Conservation (phyloP, 768 basidiomycete species). For the Antrodiella citrinella region DNA sequence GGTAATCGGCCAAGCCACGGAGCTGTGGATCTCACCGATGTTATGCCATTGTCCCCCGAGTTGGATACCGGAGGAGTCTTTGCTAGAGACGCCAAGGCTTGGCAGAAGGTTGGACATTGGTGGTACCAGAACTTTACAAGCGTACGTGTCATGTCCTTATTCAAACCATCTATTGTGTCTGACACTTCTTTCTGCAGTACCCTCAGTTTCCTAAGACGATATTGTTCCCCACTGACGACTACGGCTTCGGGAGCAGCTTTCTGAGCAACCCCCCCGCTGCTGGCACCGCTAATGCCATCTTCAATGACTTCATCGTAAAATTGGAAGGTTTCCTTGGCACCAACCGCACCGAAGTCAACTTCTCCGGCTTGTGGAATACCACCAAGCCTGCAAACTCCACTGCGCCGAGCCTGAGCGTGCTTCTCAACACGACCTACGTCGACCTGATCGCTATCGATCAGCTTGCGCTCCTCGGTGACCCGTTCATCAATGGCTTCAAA, state of each 20-base stretch:
- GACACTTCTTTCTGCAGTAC: slow-evolving; percentile 11
- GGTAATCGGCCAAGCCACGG: slow-evolving; percentile 24
- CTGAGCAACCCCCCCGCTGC: slow-evolving; percentile 13
- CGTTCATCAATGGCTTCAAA: slow-evolving; percentile 20
- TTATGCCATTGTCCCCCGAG: slow-evolving; percentile 23
- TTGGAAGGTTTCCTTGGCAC: slow-evolving; percentile 22
- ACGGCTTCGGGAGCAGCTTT: slow-evolving; percentile 18
- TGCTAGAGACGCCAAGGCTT: slow-evolving; percentile 20
- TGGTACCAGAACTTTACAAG: slow-evolving; percentile 23
- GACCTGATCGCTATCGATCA: slow-evolving; percentile 21
- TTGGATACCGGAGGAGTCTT: slow-evolving; percentile 23
- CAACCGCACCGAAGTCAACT: slow-evolving; percentile 17
- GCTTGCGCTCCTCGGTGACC: slow-evolving; percentile 19
- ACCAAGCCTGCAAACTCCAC: slow-evolving; percentile 16
- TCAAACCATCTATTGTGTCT: background rate
- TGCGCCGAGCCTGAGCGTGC: slow-evolving; percentile 13
- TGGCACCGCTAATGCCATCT: slow-evolving; percentile 15
- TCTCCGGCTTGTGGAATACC: slow-evolving; percentile 15
- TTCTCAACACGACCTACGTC: slow-evolving; percentile 23
- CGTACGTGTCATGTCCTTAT: slow-evolving; percentile 9
- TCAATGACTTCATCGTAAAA: slow-evolving; percentile 20
- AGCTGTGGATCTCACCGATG: slow-evolving; percentile 19
- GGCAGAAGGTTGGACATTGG: slow-evolving; percentile 19
- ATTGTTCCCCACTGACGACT: slow-evolving; percentile 20
- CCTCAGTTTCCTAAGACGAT: slow-evolving; percentile 20